These are phyloP conservation scores for Rutstroemia sp. DNA, from an alignment of 2,329 filamentous ascomycete species.

Conservation along the genomic window DNA sequence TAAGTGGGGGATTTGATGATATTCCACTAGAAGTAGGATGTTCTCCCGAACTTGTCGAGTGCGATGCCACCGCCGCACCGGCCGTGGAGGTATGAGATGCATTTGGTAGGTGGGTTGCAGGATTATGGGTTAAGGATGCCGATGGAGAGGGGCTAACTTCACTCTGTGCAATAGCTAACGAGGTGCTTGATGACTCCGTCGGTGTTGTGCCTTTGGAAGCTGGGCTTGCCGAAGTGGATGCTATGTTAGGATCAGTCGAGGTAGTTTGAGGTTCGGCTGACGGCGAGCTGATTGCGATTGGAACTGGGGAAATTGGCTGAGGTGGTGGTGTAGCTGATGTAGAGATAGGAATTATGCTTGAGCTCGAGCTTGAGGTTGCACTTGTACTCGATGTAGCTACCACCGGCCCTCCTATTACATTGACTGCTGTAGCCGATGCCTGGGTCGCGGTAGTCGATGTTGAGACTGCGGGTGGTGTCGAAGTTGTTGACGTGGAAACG, in stretches of 20 bases:
- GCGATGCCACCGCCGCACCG: slow-evolving; percentile 10
- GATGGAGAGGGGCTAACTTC: slow-evolving; percentile 16
- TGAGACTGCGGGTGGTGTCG: slow-evolving; percentile 9
- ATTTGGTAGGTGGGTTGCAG: not conserved
- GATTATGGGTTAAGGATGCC: not conserved
- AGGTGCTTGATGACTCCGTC: slow-evolving; percentile 21
- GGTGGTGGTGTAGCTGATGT: not conserved
- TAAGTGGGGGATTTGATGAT: slow-evolving; percentile 14
- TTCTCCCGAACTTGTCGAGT: slow-evolving; percentile 9
- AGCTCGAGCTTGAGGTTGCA: not conserved
- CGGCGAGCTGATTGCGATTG: no score
- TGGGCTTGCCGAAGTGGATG: slow-evolving; percentile 9
- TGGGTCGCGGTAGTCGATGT: slow-evolving; percentile 39
- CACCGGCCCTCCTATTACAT: not conserved
- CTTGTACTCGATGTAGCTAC: slow-evolving; percentile 6
- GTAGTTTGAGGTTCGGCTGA: not conserved
- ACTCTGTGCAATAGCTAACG: slow-evolving; percentile 20
- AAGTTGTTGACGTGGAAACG: slow-evolving; percentile 2
- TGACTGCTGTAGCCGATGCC: slow-evolving; percentile 23
- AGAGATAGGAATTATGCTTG: not conserved
- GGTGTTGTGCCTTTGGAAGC: slow-evolving; percentile 22
- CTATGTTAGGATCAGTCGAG: not conserved
- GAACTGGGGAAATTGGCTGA: not conserved
- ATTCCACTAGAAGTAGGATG: slow-evolving; percentile 16
- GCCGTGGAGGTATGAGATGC: slow-evolving; percentile 13